Conservation (phyloP, 768 basidiomycete genomes). For the Suillus subluteus region DNA sequence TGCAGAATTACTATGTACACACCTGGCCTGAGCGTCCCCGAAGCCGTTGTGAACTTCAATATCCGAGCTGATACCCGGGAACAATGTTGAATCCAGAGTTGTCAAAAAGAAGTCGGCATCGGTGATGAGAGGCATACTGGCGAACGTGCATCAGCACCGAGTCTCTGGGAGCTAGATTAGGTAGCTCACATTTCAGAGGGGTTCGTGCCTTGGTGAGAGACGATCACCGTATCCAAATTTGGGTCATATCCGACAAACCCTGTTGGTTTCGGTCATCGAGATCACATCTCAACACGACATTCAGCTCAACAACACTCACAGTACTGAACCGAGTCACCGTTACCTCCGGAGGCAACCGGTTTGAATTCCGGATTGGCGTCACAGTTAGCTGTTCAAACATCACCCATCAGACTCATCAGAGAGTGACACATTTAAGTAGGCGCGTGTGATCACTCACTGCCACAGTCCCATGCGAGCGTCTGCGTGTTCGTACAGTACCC, state of each 20-base stretch:
- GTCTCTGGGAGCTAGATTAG: not conserved
- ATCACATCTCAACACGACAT: not conserved
- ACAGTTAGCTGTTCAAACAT: constrained; percentile 43
- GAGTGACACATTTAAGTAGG: not conserved
- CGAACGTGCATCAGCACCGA: not conserved
- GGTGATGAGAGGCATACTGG: constrained; percentile 42
- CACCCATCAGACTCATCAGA: not conserved
- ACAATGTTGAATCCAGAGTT: constrained; percentile 42
- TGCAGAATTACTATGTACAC: constrained; percentile 17
- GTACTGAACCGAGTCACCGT: constrained; percentile 45
- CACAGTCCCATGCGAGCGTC: constrained; percentile 57
- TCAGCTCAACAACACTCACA: constrained; percentile 33
- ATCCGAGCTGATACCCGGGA: constrained; percentile 49
- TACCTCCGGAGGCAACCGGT: constrained; percentile 51
- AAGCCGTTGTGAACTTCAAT: constrained; percentile 55
- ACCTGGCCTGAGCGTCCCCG: constrained; percentile 46
- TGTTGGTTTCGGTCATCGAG: constrained; percentile 19
- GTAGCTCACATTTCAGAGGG: constrained; percentile 32
- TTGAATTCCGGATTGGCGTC: constrained; percentile 50
- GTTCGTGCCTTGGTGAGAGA: constrained; percentile 42
- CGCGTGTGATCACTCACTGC: constrained; percentile 40
- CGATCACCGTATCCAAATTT: constrained; percentile 37
- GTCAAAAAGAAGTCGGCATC: constrained; percentile 44
- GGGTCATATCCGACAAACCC: constrained; percentile 61
- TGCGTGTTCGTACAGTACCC: constrained; percentile 50